Evolutionary conservation across 1,139 yeast species (phyloP), one percentile per base, ranked within the genome.

Genomic region (Suhomyces bolitotheri): DNA sequence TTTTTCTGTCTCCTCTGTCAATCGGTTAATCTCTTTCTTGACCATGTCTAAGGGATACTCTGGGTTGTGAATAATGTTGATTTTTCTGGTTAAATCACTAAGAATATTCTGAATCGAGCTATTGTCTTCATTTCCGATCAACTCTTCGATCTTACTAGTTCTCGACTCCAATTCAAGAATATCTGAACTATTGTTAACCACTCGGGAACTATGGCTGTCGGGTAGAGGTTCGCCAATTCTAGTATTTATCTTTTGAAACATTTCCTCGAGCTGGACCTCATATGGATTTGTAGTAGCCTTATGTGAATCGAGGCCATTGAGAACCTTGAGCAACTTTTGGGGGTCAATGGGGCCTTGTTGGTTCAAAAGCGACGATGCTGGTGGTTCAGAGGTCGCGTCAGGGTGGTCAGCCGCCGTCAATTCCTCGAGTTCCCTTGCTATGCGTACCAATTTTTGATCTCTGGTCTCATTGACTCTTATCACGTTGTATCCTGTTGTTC

Each of bases 341-440:
- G 31, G 25, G 8, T 27, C 31, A 9, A 29, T 16, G 2, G 31
- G 31, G 3, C 26, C 31, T 11, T 16, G n/a, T 14, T 8, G 11
- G 20, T 17, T 17, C 20, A 17, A 17, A 17, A 17, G 7, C 8
- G 20, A 8, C 8, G 20, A n/a, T n/a, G 4, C 13, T 5, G 24
- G 7, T 14, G 14, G 6, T 9, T 5, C 3, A 4, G 25, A 14
- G 16, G 16, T 16, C n/a, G 24, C 25, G 4, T 16, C 22, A 12
- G 16, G 11, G 11, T 25, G 22, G 5, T 28, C 33, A 9, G n/a
- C 27, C 6, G 45, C 16, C 37, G 43, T 35, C 4, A 73, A 49
- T 38, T 72, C 77, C 22, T 62, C 62, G 27, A 77, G 52, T 43
- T 76, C 82, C 20, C 64, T 49, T 21, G 61, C 51, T 23, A 78